These are phyloP conservation scores for Ceratobasidium sp. DNA, from an alignment of 1,284 basidiomycete genomes.

Conservation along the genomic window DNA sequence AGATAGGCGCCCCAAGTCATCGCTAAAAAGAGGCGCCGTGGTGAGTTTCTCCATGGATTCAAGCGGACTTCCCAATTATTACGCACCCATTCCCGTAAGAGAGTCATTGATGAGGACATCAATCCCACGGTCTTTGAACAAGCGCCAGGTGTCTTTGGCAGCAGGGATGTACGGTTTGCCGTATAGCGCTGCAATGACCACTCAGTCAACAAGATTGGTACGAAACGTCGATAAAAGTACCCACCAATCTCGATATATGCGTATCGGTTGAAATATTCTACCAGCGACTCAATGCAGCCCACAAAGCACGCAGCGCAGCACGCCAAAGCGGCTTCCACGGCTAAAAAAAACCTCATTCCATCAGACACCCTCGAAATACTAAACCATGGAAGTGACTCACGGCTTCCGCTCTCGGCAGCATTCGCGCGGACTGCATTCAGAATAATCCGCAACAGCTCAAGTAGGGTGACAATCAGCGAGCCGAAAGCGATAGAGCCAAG, in stretches of 20 bases:
- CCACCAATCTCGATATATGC: conserved; percentile 80
- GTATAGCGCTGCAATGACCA: conserved; percentile 69
- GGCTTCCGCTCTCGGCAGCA: conserved; percentile 77
- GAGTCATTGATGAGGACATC: conserved; percentile 88
- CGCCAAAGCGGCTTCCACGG: conserved; percentile 76
- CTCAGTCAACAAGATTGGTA: neutral
- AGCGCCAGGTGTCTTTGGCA: conserved; percentile 91
- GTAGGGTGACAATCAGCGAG: conserved; percentile 85
- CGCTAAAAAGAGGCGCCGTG: conserved; percentile 55
- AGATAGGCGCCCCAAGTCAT: conserved; percentile 80
- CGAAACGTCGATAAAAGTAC: conserved; percentile 27
- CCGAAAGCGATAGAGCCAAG: conserved; percentile 92
- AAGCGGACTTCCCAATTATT: neutral
- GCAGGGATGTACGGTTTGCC: conserved; percentile 87
- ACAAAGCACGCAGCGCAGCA: conserved; percentile 86
- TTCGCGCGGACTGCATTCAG: conserved; percentile 72
- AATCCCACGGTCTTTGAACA: conserved; percentile 85
- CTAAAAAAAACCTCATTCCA: conserved; percentile 49
- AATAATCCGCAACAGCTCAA: conserved; percentile 79
- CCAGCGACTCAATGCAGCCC: conserved; percentile 72
- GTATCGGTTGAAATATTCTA: conserved; percentile 88
- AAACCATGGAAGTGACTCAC: conserved; percentile 57
- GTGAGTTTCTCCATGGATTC: conserved; percentile 22
- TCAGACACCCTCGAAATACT: neutral
- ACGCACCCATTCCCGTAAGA: conserved; percentile 70